phyloP scores from a whole-genome alignment of 106 monocot genomes.

The Dendrobium officinale region DNA sequence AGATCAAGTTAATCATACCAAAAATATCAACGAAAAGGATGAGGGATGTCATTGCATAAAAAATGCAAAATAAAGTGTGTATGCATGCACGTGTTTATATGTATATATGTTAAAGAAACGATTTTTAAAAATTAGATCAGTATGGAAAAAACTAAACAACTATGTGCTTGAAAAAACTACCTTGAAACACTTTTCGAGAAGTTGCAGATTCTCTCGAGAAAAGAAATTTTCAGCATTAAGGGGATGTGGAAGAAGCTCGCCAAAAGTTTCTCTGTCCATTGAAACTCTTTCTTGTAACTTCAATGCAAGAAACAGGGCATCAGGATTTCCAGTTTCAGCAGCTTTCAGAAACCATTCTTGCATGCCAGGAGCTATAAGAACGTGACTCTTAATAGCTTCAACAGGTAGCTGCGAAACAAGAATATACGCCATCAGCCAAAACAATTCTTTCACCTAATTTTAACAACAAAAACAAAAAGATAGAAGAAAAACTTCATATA shows the following conservation, averaged over 20 bases:
- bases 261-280: slow-evolving; percentile 27
- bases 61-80: no score
- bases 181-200: slow-evolving; percentile 71
- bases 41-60: no score
- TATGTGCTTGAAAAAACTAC: slow-evolving; percentile 15
- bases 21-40: no score
- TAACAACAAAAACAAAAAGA: not conserved
- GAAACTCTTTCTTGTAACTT: slow-evolving; percentile 68
- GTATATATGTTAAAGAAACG: no score
- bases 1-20: no score
- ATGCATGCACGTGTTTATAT: no score
- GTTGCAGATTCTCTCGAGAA: slow-evolving; percentile 57
- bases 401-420: slow-evolving; percentile 55
- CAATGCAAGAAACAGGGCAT: slow-evolving; percentile 81
- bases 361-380: slow-evolving; percentile 47
- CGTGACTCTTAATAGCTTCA: slow-evolving; percentile 49
- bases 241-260: slow-evolving; percentile 59
- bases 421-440: slow-evolving; percentile 24
- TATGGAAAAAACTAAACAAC: not conserved
- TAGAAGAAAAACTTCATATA: not conserved
- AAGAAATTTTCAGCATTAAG: slow-evolving; percentile 66
- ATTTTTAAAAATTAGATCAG: no score
- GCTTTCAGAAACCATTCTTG: slow-evolving; percentile 68
- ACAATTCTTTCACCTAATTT: not conserved
- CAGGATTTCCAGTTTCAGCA: slow-evolving; percentile 59